These are phyloP conservation scores for Coemansia sp. DNA, from an alignment of 192 early-diverging fungal genomes.

Conservation along the genomic window DNA sequence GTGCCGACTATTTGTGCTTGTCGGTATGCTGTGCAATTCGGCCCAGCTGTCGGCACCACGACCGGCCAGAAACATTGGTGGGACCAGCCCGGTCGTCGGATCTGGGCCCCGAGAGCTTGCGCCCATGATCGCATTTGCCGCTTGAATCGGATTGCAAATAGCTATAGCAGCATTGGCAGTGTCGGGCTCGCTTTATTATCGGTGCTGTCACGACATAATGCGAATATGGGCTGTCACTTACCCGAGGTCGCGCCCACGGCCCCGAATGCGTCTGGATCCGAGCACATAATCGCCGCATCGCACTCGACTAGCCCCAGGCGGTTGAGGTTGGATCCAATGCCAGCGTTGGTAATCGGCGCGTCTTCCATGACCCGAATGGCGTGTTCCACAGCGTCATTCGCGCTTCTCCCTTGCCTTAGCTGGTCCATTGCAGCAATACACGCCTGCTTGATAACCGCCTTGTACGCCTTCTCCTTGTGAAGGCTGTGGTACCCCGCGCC, in stretches of 20 bases:
- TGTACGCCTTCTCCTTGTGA: constrained; percentile 14
- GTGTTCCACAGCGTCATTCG: constrained; percentile 22
- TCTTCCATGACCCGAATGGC: constrained; percentile 47
- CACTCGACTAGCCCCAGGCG: constrained; percentile 72
- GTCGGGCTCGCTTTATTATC: no score
- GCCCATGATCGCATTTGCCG: constrained; percentile 52
- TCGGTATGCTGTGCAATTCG: constrained; percentile 1
- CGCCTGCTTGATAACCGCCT: constrained; percentile 21
- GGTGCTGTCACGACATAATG: no score
- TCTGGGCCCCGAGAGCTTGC: constrained; percentile 13
- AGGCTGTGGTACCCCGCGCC: constrained; percentile 37
- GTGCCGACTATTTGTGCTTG: constrained; percentile 6
- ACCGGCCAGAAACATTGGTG: constrained; percentile 57
- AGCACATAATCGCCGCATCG: constrained; percentile 80
- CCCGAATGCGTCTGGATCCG: constrained; percentile 62
- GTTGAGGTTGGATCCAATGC: constrained; percentile 77
- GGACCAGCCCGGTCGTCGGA: constrained; percentile 42
- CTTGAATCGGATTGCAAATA: constrained; percentile 64
- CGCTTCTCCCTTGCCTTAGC: constrained; percentile 5
- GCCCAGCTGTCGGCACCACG: constrained; percentile 56
- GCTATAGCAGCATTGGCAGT: no score
- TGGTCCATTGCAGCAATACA: constrained; percentile 18
- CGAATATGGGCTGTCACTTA: no score
- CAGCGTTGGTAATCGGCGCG: constrained; percentile 56
- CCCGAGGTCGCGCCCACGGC: constrained; percentile 69